phyloP scores from a whole-genome alignment of 2,329 filamentous ascomycete species.

The Fulvia fulva region DNA sequence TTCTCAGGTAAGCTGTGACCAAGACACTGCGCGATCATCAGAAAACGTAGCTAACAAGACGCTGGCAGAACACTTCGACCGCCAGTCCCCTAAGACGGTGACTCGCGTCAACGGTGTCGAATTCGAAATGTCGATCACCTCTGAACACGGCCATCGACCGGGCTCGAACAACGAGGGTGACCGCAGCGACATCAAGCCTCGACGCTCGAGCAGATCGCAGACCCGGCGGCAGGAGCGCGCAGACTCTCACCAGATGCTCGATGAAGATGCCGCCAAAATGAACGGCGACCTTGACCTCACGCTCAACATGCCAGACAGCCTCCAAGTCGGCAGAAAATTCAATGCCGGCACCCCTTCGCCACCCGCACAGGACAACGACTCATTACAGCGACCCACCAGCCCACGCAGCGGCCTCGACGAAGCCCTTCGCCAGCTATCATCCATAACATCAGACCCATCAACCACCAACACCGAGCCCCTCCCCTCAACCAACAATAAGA shows the following conservation, averaged over 20 bases:
- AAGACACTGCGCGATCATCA: not conserved
- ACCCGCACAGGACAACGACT: not conserved
- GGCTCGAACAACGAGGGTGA: not conserved
- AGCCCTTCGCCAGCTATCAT: not conserved
- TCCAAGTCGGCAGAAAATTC: not conserved
- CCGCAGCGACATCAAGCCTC: not conserved
- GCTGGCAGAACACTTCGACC: not conserved
- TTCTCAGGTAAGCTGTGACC: not conserved
- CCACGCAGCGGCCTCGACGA: not conserved
- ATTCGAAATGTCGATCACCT: not conserved
- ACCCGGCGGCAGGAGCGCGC: conserved; percentile 12
- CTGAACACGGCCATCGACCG: not conserved
- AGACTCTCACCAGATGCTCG: conserved; percentile 9
- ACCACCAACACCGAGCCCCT: not conserved
- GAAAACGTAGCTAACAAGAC: not conserved
- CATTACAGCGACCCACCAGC: no score
- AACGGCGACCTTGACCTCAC: not conserved
- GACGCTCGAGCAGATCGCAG: conserved; percentile 11
- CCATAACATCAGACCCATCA: not conserved
- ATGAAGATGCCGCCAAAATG: not conserved
- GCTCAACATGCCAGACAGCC: not conserved
- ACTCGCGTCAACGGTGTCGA: not conserved
- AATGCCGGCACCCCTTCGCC: not conserved
- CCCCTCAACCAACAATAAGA: not conserved
- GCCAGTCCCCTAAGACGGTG: not conserved